phyloP scores from a whole-genome alignment of 2,329 filamentous ascomycete species.

The Cladosporium cucumerinum region DNA sequence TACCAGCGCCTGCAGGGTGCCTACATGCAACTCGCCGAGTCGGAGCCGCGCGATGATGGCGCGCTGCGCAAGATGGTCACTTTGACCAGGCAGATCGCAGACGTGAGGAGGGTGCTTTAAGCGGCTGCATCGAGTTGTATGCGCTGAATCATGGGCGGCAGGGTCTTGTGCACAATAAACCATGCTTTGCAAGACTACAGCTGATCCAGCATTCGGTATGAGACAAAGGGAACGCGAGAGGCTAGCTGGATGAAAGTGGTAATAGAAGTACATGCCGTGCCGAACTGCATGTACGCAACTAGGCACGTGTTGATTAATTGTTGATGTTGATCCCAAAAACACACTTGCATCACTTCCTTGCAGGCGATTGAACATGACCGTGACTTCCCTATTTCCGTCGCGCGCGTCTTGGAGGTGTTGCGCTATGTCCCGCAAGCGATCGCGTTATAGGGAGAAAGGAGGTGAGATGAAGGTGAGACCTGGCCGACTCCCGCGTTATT shows the following conservation, averaged over 20 bases:
- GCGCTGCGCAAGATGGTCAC: conserved; percentile 35
- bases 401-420: neutral
- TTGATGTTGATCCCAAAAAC: neutral
- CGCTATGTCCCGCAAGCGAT: neutral
- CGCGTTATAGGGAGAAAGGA: conserved; percentile 5
- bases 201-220: too few species aligned
- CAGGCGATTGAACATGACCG: neutral
- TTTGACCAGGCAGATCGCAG: conserved; percentile 30
- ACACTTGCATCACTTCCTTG: neutral
- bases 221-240: neutral
- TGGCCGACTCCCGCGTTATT: neutral
- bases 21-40: conserved; percentile 56
- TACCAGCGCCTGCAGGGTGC: conserved; percentile 54
- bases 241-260: neutral
- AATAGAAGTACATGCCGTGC: neutral
- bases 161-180: neutral
- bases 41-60: conserved; percentile 47
- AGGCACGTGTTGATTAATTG: neutral
- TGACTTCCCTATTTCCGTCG: neutral
- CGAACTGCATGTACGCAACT: neutral
- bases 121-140: too few species aligned
- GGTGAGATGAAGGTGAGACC: conserved; percentile 15
- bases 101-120: conserved; percentile 20
- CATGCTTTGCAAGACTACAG: neutral
- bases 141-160: neutral